These are phyloP conservation scores for Dictyostelium capitatum DNA, from an alignment of 78 protist genomes.

Conservation along the genomic window DNA sequence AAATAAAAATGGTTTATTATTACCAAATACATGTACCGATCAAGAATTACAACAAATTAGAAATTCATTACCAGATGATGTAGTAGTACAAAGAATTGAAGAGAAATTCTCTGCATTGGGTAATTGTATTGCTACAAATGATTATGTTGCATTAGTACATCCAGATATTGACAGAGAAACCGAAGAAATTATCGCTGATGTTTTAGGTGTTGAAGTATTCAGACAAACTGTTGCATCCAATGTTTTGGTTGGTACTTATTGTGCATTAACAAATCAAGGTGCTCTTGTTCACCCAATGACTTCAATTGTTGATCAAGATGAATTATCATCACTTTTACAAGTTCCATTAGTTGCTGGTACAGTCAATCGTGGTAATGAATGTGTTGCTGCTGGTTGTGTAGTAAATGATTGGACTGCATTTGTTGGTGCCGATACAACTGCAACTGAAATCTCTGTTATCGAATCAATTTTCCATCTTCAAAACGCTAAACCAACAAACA, in stretches of 20 bases:
- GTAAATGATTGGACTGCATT: constrained; percentile 99
- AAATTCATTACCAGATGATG: constrained; percentile 98
- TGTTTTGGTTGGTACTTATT: constrained; percentile 97
- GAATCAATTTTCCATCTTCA: constrained; percentile 87
- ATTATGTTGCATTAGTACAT: constrained; percentile 98
- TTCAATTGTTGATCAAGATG: constrained; percentile 95
- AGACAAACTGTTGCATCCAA: constrained; percentile 97
- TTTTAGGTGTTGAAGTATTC: constrained; percentile 98
- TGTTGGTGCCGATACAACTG: constrained; percentile 98
- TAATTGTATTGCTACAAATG: constrained; percentile 97
- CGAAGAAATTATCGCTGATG: constrained; percentile 98
- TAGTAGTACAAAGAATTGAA: constrained; percentile 95
- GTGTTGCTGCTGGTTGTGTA: constrained; percentile 96
- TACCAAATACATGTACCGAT: constrained; percentile 98
- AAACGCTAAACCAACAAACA: constrained; percentile 47
- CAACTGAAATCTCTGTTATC: constrained; percentile 97
- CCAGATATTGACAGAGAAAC: constrained; percentile 98
- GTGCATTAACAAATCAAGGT: constrained; percentile 96
- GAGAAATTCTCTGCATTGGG: constrained; percentile 99
- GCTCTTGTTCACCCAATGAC: constrained; percentile 98
- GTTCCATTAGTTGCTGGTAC: constrained; percentile 97
- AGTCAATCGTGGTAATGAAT: constrained; percentile 95
- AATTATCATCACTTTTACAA: constrained; percentile 96
- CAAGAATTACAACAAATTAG: constrained; percentile 98
- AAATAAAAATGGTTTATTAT: constrained; percentile 97